Evolutionary conservation across 495 filamentous ascomycete genomes (phyloP), one percentile per base, ranked within the genome.

Genomic region (Jackrogersella minutella): DNA sequence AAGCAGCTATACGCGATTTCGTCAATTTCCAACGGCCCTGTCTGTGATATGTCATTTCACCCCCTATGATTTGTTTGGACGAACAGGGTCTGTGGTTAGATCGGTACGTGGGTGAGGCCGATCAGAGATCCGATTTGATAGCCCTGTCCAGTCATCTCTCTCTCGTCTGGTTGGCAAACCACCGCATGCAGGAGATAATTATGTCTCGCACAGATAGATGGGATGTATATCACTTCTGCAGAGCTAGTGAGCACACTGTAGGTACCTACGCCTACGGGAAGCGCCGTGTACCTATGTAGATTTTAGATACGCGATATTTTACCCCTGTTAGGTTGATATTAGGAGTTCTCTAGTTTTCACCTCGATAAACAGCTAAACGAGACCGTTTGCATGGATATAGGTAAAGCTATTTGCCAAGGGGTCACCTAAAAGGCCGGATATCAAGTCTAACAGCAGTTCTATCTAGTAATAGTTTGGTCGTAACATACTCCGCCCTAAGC

Each of bases 171-270:
- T 28, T 47, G 44, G 52, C 37, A 66, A 57, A 58, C 62, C 30
- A 62, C 66, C 22, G 37, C 43, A 65, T 69, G 66, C 66, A 66
- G 58, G 56, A 50, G 28, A 52, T 46, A 52, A 52, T 52, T n/a
- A 58, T 69, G 66, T 69, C 66, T 69, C 53, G 61, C 56, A 41
- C 44, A 62, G 34, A 57, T 61, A 53, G 30, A 55, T 65, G 24
- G 55, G 31, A 43, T 51, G 33, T 43, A 26, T 43, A 53, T 40
- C 33, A 28, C 54, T 33, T 11, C 59, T 64, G 46, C 49, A 69
- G 19, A 37, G 33, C 31, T 37, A 64, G 40, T 43, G 46, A 39
- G 26, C 33, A 61, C 57, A 47, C 56, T 51, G 40, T 56, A 34
- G 19, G 13, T 41, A 55, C 53, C 39, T 64, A 63, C 19, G 17